Base-by-base conservation (phyloP, 805 yeast species). In the Pichia deserticola region DNA sequence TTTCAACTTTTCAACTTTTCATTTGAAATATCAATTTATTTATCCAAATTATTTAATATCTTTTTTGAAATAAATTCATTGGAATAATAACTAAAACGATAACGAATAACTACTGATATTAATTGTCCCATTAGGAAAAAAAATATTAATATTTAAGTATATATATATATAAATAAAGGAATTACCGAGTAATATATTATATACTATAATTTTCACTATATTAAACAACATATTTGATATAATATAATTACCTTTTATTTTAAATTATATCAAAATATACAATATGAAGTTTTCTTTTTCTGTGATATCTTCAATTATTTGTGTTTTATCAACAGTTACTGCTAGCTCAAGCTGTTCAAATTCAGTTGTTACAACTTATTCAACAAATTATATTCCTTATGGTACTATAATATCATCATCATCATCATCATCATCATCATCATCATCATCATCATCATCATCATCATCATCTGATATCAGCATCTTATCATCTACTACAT, bases 321-420 rank as follows among this genome's bases (percentile, higher is more conserved):
- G 15, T 27, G 5, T 29, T 4, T 27, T 43, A 28, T 25, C 45
- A 25, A 28, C 40, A 13, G 27, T 39, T 5, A 20, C 43, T 25
- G 34, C 34, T 11, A 7, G 40, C 5, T 12, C 15, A 12, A 34
- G 9, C n/a, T 43, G 47, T 37, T 32, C 55, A n/a, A 40, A 51
- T 20, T 41, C 60, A 2, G 43, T 61, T 29, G 39, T 60, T 5
- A 37, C 64, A 27, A 45, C 56, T 13, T 49, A 59, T 13, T 28
- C 51, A 12, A 45, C 36, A 49, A 65, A 28, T 55, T 60, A 42
- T 52, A 60, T 59, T 15, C 62, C 56, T 25, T 60, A 54, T 32
- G 27, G 30, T 9, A 20, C 20, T n/a, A 5, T 20, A 32, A 12
- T 42, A 20, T 7, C 38, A 27, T 30, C 48, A 30, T 28, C 48